Evolutionary conservation across 2,329 filamentous ascomycete species (phyloP), one percentile per base, ranked within the genome.

Genomic region (Exophiala sp.): DNA sequence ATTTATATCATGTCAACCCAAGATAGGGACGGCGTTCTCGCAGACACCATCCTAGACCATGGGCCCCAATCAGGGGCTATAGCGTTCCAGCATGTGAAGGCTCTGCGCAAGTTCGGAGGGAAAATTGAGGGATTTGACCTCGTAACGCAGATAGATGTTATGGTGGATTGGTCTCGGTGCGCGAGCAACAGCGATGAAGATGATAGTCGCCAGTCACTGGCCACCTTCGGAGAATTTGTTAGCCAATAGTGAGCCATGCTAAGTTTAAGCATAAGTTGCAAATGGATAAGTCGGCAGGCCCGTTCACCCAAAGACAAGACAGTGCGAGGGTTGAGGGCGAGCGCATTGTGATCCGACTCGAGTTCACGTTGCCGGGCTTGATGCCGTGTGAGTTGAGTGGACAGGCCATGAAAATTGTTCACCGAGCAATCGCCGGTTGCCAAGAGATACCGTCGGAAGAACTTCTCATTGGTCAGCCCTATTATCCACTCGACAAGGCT

Each of bases 221-320:
- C 34, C 13, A 10, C 6, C 38, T 10, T n/a, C 38, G 22, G 38
- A 41, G 38, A 16, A 3, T 23, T 23, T 24, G 8, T 8, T n/a
- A 21, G 32, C 44, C 50, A 52, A 52, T 52, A 13, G 38, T 11
- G 30, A 16, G 32, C 16, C 14, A 14, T 38, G 27, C 39, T 41
- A 24, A 16, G n/a, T n/a, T 43, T 52, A 52, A 52, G 50, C 44
- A 52, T 52, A 48, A 48, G 34, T 16, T 2, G 14, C 7, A n/a
- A 18, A 32, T 38, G 35, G 50, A 43, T 45, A 38, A 52, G 38
- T 48, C 50, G 50, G 50, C 50, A 52, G 22, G n/a, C 11, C 41
- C 19, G 22, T 16, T 24, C 18, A 46, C 38, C 3, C 29, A n/a
- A 32, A n/a, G 29, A 13, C 11, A 13, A 35, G 14, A 16, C 37